Evolutionary conservation across 768 basidiomycete genomes (phyloP), one percentile per base, ranked within the genome.

Genomic region (Amanita rubescens): DNA sequence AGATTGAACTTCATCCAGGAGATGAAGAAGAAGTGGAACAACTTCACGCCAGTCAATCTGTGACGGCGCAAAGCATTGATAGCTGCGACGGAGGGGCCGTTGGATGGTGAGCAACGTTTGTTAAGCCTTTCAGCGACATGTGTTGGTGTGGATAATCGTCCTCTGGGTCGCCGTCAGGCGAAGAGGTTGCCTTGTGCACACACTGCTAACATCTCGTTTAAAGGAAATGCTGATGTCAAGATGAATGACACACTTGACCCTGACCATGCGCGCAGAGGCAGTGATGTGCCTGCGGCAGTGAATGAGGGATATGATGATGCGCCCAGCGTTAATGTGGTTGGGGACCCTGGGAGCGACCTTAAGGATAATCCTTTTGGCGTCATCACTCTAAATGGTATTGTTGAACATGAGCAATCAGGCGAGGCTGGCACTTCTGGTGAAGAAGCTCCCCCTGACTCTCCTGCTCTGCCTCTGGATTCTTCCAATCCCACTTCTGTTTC

Each of bases 171-270:
- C 59, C 62, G 61, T 58, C 60, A 56, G 60, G 56, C 63, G 66
- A 68, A 72, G 70, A 69, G 72, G 69, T 62, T 68, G 72, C 75
- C 72, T 71, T 62, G 66, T 69, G 73, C 78, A 75, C 80, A 73
- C 76, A 72, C 74, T 66, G 69, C 87, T 88, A 69, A 89, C 79
- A 65, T 58, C 51, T 57, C 50, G 32, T 75, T 77, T 67, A 77
- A 80, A 78, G 76, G 67, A 65, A 70, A 60, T 65, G 59, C 63
- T 70, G 70, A 65, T 66, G 63, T 68, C 57, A 65, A 75, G 70
- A 68, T 74, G 69, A 69, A 66, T 61, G 69, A 60, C 58, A 54
- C 57, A 57, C 65, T 62, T 62, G 57, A 73, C 64, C 67, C 67
- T 60, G 62, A 62, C 57, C 70, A 63, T 56, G 56, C 51, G 14